Percentiles rank a stretch among this genome's conserved stretches.
Conservation (phyloP, 495 filamentous ascomycete species). For the Penicillium malachiteum region DNA sequence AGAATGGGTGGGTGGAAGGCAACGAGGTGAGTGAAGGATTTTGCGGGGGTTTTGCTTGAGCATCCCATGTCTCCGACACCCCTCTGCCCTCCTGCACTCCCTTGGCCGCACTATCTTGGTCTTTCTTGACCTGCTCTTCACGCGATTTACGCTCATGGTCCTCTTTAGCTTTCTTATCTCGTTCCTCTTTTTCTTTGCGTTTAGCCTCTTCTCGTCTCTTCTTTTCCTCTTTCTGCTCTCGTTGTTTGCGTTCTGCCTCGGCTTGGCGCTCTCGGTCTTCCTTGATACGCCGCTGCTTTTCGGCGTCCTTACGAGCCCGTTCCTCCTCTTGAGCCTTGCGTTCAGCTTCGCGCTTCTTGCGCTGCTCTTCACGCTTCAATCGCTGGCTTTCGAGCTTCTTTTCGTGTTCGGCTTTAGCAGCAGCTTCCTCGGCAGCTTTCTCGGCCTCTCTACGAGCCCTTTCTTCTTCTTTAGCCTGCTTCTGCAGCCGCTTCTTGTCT, state of each 20-base stretch:
- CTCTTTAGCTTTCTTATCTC: conserved; percentile 65
- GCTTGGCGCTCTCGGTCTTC: conserved; percentile 83
- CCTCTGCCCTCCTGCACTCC: conserved; percentile 49
- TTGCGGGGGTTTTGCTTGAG: conserved; percentile 44
- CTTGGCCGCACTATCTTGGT: conserved; percentile 43
- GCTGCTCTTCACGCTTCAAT: conserved; percentile 79
- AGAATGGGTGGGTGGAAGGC: conserved; percentile 48
- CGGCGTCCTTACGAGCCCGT: conserved; percentile 71
- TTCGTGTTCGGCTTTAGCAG: conserved; percentile 70
- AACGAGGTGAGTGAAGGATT: conserved; percentile 46
- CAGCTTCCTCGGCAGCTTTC: conserved; percentile 87
- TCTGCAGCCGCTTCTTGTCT: conserved; percentile 82
- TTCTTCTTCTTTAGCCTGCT: conserved; percentile 84
- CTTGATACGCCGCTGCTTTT: conserved; percentile 71
- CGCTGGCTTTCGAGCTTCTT: conserved; percentile 79
- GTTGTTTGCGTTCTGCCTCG: conserved; percentile 69
- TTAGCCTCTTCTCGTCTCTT: conserved; percentile 61
- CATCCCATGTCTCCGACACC: conserved; percentile 47
- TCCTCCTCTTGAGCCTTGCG: conserved; percentile 89
- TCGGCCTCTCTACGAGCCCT: conserved; percentile 81
- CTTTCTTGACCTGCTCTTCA: conserved; percentile 59
- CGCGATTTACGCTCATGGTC: conserved; percentile 68
- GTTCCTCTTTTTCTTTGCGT: conserved; percentile 69
- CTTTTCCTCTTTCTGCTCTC: conserved; percentile 75
- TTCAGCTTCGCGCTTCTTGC: conserved; percentile 89